phyloP scores from a whole-genome alignment of 2,329 filamentous ascomycete species.

The Ceratocystis colombiana region DNA sequence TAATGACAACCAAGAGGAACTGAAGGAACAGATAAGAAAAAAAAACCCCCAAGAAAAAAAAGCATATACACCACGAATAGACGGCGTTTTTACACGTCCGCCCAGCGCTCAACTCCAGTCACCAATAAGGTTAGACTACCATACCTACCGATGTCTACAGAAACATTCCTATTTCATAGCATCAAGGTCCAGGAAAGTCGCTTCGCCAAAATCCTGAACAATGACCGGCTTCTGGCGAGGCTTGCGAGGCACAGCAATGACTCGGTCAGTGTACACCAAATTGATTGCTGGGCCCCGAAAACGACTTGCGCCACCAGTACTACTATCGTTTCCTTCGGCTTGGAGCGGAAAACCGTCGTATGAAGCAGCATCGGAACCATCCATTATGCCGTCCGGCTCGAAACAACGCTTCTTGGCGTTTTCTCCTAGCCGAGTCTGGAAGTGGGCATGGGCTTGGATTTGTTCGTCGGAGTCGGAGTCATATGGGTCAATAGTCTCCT shows the following conservation, averaged over 20 bases:
- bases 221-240: conserved; percentile 10
- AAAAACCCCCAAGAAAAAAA: background rate
- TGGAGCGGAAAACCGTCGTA: background rate
- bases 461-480: conserved; percentile 25
- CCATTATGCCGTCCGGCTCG: conserved; percentile 34
- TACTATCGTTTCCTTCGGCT: background rate
- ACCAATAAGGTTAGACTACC: too few species aligned
- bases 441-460: conserved; percentile 29
- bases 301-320: too few species aligned
- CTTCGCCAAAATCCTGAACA: conserved; percentile 56
- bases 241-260: conserved; percentile 41
- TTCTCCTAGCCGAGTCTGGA: background rate
- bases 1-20: background rate
- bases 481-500: conserved; percentile 41
- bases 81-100: too few species aligned
- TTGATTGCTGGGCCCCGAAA: conserved; percentile 36
- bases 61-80: background rate
- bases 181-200: conserved; percentile 45
- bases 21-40: background rate
- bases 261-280: conserved; percentile 34
- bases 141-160: too few species aligned
- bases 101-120: too few species aligned
- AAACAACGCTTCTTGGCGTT: conserved; percentile 38
- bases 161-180: background rate
- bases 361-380: background rate